phyloP scores from a whole-genome alignment of 2,329 filamentous ascomycete species.

The Hypoxylon sp. region DNA sequence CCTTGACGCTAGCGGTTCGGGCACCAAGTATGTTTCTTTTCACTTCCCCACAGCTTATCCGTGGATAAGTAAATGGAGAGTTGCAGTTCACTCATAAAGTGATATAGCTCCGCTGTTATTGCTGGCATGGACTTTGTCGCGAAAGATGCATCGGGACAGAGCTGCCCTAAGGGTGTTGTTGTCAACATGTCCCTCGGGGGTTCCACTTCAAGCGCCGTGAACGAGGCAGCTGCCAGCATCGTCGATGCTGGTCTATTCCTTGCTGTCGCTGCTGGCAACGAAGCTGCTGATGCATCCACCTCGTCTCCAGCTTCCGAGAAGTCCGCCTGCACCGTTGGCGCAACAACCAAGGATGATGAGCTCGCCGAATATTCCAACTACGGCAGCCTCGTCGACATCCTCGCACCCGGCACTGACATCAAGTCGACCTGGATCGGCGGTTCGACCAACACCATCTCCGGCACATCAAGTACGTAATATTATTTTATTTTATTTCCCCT shows the following conservation, averaged over 20 bases:
- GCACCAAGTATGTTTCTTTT: constrained; percentile 47
- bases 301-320: constrained; percentile 63
- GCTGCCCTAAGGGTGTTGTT: constrained; percentile 60
- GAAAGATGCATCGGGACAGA: constrained; percentile 57
- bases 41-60: constrained; percentile 36
- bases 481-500: background rate
- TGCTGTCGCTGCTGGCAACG: constrained; percentile 69
- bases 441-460: constrained; percentile 61
- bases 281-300: constrained; percentile 55
- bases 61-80: background rate
- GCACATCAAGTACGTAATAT: constrained; percentile 62
- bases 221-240: constrained; percentile 62
- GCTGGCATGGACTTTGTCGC: constrained; percentile 57
- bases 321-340: constrained; percentile 66
- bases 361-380: constrained; percentile 64
- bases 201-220: constrained; percentile 60
- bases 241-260: constrained; percentile 63
- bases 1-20: constrained; percentile 52
- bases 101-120: constrained; percentile 48
- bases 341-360: constrained; percentile 57
- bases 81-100: constrained; percentile 3
- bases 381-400: constrained; percentile 59
- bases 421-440: constrained; percentile 56
- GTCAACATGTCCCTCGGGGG: constrained; percentile 70
- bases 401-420: constrained; percentile 59